Evolutionary conservation across 495 filamentous ascomycete species (phyloP), one percentile per base, ranked within the genome.

Genomic region (Penicillium manginii): DNA sequence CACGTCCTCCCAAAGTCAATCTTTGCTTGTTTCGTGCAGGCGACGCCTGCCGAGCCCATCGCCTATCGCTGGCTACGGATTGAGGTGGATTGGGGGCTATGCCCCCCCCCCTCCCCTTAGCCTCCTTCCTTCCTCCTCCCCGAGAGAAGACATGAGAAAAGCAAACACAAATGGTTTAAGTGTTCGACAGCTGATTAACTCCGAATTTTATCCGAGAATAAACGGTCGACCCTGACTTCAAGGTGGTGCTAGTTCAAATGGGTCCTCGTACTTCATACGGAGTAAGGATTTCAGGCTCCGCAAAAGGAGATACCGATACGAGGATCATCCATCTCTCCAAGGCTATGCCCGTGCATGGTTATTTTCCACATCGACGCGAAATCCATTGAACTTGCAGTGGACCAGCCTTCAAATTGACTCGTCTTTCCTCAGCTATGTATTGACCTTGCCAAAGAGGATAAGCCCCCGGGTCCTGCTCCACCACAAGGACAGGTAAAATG

Each of bases 21-120:
- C 47, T 47, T 60, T 60, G 42, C 63, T 62, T 50, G 14, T 51
- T 58, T 37, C 19, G 46, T 47, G 35, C 54, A 21, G 22, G 46
- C 52, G 39, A 49, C 37, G 35, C 31, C 37, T 55, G 55, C 55
- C 55, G 54, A 62, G 54, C 23, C 42, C 18, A 33, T 56, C 47
- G 31, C 47, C 52, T 60, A 60, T 60, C 50, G 47, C 17, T 32
- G 51, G 37, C 51, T 22, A 21, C 45, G 22, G 26, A 18, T 19
- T 17, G 10, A 29, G 45, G 45, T 23, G 18, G 45, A 47, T 47
- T 47, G 19, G 19, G 50, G 50, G 21, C 4, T 43, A 23, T 9
- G 18, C 22, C 10, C 37, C 10, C 35, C 52, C 29, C 22, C 47
- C 47, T 50, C 47, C 47, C 47, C 22, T 21, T 8, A 19, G 2